Evolutionary conservation across 208 protist genomes (phyloP).

Genomic region (Acanthamoeba royreba): DNA sequence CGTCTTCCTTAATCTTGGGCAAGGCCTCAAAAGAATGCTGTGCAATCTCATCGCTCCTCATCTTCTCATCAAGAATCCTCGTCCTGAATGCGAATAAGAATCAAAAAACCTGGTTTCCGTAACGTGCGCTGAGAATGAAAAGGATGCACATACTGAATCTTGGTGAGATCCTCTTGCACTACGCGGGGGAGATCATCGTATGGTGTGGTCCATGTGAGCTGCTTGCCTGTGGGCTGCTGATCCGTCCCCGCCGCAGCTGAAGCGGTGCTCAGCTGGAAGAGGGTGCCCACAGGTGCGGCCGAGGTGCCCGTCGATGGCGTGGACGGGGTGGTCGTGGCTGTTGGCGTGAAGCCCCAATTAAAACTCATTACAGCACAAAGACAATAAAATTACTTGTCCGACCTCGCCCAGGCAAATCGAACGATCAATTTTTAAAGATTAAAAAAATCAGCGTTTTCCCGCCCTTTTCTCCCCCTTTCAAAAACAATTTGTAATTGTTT

Average conservation of each 20-base stretch:
- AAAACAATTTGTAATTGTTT: no score
- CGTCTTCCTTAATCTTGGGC: neutral
- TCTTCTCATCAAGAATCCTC: neutral
- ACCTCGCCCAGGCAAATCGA: no score
- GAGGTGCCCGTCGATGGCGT: neutral
- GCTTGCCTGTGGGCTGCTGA: neutral
- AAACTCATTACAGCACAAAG: no score
- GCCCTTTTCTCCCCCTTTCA: no score
- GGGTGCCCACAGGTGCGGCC: neutral
- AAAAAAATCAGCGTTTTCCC: no score
- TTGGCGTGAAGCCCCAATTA: neutral
- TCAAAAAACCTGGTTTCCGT: no score
- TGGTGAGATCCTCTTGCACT: slow-evolving; percentile 3
- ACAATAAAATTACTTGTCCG: no score
- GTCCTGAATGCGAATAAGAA: neutral
- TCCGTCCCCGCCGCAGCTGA: neutral
- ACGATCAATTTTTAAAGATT: no score
- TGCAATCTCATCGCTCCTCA: slow-evolving; percentile 12
- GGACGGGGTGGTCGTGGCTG: neutral
- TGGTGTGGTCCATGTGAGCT: neutral
- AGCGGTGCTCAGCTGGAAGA: slow-evolving; percentile 10
- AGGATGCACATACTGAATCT: slow-evolving; percentile 42
- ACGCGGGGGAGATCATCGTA: slow-evolving; percentile 1
- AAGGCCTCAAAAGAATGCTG: neutral
- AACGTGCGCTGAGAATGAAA: no score